phyloP scores from a whole-genome alignment of 306 rosid genomes.

The Inga laurina region DNA sequence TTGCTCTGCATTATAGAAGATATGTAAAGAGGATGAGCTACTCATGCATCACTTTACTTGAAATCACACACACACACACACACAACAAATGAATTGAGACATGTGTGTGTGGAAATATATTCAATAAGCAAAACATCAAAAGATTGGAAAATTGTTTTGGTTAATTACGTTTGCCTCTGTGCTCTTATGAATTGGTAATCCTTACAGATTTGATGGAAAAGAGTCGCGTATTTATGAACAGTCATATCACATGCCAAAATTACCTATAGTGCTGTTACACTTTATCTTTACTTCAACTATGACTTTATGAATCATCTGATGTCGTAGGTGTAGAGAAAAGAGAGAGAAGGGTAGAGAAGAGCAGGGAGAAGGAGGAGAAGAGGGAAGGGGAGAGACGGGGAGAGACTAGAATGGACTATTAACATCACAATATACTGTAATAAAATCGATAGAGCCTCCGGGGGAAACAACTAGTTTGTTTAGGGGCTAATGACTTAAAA shows the following conservation, averaged over 20 bases:
- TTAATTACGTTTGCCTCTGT: constrained; percentile 3
- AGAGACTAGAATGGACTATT: too few species aligned
- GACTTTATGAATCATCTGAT: background rate
- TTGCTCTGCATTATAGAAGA: constrained; percentile 41
- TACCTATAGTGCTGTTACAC: background rate
- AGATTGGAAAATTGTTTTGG: background rate
- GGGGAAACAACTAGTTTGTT: too few species aligned
- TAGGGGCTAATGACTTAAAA: too few species aligned
- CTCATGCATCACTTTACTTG: constrained; percentile 1
- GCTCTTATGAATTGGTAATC: background rate
- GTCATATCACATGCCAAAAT: background rate
- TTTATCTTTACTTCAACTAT: background rate
- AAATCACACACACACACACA: background rate
- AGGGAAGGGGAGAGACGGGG: too few species aligned
- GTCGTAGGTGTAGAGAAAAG: too few species aligned
- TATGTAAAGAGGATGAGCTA: background rate
- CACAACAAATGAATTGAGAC: constrained; percentile 15
- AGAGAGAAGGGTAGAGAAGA: too few species aligned
- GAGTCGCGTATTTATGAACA: background rate
- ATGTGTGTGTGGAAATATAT: background rate
- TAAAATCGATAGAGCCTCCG: too few species aligned
- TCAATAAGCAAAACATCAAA: background rate
- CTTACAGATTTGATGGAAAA: background rate
- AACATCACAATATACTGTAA: too few species aligned
- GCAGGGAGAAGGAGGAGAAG: too few species aligned